Conservation (phyloP, 2,329 filamentous ascomycete species). For the Arthrobotrys iridis region DNA sequence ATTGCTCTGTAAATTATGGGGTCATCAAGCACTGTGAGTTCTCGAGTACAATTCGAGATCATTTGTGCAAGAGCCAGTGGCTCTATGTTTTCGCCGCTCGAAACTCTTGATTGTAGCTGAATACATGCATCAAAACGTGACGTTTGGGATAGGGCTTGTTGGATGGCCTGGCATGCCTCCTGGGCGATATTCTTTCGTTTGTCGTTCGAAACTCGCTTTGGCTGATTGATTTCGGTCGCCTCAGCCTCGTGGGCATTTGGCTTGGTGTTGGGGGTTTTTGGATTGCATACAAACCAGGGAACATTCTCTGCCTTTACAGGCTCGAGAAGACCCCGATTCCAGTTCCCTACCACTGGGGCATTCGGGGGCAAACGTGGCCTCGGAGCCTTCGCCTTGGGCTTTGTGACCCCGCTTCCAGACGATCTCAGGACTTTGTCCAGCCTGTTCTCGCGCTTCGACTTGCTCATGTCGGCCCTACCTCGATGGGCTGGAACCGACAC, state of each 20-base stretch:
- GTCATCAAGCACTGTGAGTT: neutral
- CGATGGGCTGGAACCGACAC: neutral
- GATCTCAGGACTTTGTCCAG: neutral
- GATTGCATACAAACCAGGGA: too few species aligned
- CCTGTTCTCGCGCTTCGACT: neutral
- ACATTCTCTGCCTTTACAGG: neutral
- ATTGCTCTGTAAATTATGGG: neutral
- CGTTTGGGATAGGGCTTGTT: neutral
- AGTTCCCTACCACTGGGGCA: neutral
- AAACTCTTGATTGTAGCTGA: neutral
- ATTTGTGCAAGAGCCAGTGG: constrained; percentile 11
- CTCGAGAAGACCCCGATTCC: neutral
- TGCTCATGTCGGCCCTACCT: neutral
- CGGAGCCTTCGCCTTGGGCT: neutral
- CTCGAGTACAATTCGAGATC: neutral
- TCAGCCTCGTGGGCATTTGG: neutral
- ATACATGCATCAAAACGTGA: neutral
- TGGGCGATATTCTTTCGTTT: neutral
- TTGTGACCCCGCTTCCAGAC: neutral
- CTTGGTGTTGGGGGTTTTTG: too few species aligned
- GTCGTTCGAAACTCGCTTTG: neutral
- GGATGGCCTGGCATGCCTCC: neutral
- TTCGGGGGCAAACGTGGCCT: neutral
- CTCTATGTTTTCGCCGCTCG: neutral
- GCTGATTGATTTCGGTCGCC: neutral